Base-by-base conservation (phyloP, 805 yeast species). In the Yarrowia bubula region DNA sequence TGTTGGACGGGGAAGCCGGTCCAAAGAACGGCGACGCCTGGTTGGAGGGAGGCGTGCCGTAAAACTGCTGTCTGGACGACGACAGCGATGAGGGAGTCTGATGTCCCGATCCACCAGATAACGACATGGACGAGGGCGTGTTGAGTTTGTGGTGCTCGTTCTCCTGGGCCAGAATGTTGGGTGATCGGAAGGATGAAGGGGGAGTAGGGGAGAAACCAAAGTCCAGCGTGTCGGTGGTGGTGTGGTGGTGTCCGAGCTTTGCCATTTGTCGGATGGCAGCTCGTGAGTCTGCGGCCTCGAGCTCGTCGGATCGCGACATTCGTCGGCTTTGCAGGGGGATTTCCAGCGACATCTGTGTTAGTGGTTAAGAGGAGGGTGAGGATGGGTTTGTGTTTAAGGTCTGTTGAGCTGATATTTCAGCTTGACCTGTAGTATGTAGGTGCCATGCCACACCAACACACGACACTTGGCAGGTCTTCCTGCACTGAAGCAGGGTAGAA, bases 41-140 rank as follows among this genome's bases (percentile, higher is more conserved):
- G 64, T 44, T 58, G 18, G 64, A 58, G 11, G 64, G 64, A 5
- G 64, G 64, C n/a, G 64, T 58, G 14, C 51, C 51, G 64, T 58
- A 58, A 13, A 33, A 58, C 39, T 51, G 61, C 31, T 39, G 61
- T 10, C 47, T 35, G 15, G 60, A 38, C 9, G 55, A 48, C 15
- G 55, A 51, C 35, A 51, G 58, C 18, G 61, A 55, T 11, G 61
- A 55, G 10, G 61, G 61, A 11, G 61, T 55, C 37, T 17, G 31
- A 38, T 22, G 44, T 37, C 60, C 60, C 6, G 60, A 53, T 5
- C 60, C 18, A 28, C 61, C 47, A 9, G 38, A 15, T 41, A 55
- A 31, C 46, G 61, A 55, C 47, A 55, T 55, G 61, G 61, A 14
- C 15, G 61, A 38, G 13, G 61, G 47, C 13, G 60, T 38, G 44